phyloP scores from a whole-genome alignment of 106 monocot species.

The Amphibolis antarctica region DNA sequence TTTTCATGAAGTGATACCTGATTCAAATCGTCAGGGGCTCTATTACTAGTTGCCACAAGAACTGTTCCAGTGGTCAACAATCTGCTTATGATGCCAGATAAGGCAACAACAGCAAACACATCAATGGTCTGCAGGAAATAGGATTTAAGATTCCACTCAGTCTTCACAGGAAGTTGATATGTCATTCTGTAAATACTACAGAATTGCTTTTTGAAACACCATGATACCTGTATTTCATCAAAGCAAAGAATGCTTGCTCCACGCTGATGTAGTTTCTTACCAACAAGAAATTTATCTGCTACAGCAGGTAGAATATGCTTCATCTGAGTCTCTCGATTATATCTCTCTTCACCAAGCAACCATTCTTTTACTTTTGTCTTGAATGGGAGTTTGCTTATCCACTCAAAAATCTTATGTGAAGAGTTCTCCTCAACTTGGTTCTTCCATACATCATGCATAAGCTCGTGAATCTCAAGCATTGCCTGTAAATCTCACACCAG shows the following conservation, averaged over 20 bases:
- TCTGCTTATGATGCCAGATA: constrained; percentile 92
- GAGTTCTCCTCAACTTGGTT: constrained; percentile 37
- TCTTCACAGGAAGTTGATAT: not conserved
- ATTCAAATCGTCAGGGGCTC: constrained; percentile 90
- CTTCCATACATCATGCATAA: constrained; percentile 84
- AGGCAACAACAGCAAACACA: constrained; percentile 95
- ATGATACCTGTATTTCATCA: constrained; percentile 90
- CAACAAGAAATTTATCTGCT: constrained; percentile 88
- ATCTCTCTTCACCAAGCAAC: constrained; percentile 92
- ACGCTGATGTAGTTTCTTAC: constrained; percentile 34
- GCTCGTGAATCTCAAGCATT: constrained; percentile 93
- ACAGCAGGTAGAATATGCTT: constrained; percentile 89
- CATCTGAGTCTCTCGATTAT: constrained; percentile 45
- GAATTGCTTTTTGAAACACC: not conserved
- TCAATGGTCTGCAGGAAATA: constrained; percentile 68
- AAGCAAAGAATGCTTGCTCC: constrained; percentile 94
- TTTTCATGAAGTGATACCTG: constrained; percentile 32
- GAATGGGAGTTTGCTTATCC: constrained; percentile 73
- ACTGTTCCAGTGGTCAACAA: constrained; percentile 80
- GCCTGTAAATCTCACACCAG: constrained; percentile 30
- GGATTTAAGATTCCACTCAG: not conserved
- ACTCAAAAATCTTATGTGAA: constrained; percentile 31
- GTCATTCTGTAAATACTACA: not conserved
- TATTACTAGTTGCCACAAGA: constrained; percentile 91
- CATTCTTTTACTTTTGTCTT: constrained; percentile 84